Percentiles rank a stretch among this genome's conserved stretches.
phyloP scores from a whole-genome alignment of 208 protist species.

The Acanthamoeba sp. region DNA sequence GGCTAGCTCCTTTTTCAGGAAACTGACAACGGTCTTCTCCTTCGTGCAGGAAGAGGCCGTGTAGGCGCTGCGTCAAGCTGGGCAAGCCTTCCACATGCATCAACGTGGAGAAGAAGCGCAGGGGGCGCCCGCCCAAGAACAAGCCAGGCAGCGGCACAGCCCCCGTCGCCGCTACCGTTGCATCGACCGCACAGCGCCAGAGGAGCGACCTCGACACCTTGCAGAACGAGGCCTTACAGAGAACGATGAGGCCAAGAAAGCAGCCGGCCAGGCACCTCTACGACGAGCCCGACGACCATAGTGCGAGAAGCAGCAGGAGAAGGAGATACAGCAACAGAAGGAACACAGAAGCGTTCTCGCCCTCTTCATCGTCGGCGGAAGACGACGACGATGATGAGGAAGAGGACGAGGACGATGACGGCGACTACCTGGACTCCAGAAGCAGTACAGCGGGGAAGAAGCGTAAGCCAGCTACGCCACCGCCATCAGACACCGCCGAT shows the following conservation, averaged over 20 bases:
- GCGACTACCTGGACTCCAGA: not conserved
- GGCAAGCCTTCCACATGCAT: slow-evolving; percentile 15
- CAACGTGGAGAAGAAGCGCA: slow-evolving; percentile 14
- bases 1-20: too few species aligned
- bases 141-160: not conserved
- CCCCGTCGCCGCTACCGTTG: not conserved
- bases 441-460: not conserved
- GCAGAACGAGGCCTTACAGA: not conserved
- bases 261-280: not conserved
- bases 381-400: not conserved
- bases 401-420: not conserved
- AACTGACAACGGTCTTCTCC: too few species aligned
- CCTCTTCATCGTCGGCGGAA: not conserved
- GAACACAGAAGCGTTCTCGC: not conserved
- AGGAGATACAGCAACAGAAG: not conserved
- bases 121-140: not conserved
- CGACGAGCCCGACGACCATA: not conserved
- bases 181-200: not conserved
- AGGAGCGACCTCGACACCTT: not conserved
- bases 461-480: not conserved
- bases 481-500: not conserved
- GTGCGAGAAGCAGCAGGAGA: not conserved
- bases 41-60: slow-evolving; percentile 3
- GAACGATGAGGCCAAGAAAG: not conserved
- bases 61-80: slow-evolving; percentile 8